Conservation (phyloP, 371 early-diverging fungal genomes). For the Coelomomyces lativittatus region DNA sequence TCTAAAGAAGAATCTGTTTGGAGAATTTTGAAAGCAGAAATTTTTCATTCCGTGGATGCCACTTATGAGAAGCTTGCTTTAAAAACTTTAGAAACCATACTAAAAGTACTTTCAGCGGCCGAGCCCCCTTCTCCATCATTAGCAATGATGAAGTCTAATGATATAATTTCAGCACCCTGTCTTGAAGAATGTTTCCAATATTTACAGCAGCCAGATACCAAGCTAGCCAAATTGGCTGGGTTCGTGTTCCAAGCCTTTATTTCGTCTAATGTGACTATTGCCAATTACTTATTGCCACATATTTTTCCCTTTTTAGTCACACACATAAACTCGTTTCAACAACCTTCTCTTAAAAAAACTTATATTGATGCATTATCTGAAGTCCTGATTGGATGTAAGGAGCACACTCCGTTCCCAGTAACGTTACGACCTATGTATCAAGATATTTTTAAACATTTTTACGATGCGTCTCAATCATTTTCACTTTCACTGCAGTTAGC, state of each 20-base stretch:
- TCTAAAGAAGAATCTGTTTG: neutral
- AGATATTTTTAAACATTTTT: neutral
- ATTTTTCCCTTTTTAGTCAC: constrained; percentile 34
- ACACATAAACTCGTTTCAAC: constrained; percentile 23
- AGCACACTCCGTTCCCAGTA: constrained; percentile 18
- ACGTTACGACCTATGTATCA: neutral
- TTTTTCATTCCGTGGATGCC: constrained; percentile 1
- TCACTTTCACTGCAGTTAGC: neutral
- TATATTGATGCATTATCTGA: constrained; percentile 47
- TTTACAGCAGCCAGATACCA: constrained; percentile 51
- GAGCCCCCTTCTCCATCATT: constrained; percentile 3
- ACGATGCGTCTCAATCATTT: neutral
- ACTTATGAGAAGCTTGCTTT: constrained; percentile 55
- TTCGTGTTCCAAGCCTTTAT: constrained; percentile 45
- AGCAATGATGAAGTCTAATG: constrained; percentile 5
- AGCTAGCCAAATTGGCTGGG: constrained; percentile 48
- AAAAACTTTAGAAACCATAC: constrained; percentile 50
- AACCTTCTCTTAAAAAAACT: constrained; percentile 40
- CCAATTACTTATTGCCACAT: neutral
- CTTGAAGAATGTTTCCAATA: constrained; percentile 46
- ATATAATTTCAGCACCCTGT: constrained; percentile 29
- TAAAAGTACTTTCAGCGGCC: constrained; percentile 2
- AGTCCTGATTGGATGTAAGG: constrained; percentile 38
- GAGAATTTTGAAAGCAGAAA: neutral
- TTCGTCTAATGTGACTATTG: constrained; percentile 35